Base-by-base conservation (phyloP, 331 rosid species). In the Arachis monticola region DNA sequence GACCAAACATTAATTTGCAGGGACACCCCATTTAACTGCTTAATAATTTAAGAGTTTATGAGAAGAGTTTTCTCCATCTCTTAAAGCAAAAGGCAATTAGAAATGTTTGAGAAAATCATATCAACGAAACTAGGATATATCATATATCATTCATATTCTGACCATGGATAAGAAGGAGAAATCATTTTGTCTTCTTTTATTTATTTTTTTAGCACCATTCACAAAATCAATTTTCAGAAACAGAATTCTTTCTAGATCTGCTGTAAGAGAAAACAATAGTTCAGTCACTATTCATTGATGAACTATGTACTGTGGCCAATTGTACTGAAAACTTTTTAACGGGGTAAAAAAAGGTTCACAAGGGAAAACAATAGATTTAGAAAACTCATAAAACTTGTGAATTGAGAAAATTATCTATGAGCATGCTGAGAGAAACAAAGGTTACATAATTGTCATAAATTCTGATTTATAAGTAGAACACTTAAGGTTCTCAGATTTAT, bases 181-280 rank as follows among this genome's bases (percentile, higher is more conserved):
- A 70, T 7, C 8, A 70, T n/a, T 50, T 42, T 53, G 2, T 44
- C 38, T 42, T 42, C 3, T 44, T 31, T 52, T 60, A 60, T 51
- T 35, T 35, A 2, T 50, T 52, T 60, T 50, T 51, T 8, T 31
- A 31, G 10, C 17, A 60, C 46, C 51, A 52, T 22, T 61, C 6
- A 69, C 38, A 1, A 51, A 41, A 69, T 70, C 38, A 80, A 7
- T 69, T 53, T 45, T 55, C 22, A 53, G 32, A 72, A 62, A 64
- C 7, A 44, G 12, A 17, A 67, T 77, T 67, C 32, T 42, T 35
- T 30, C 32, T 35, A 66, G 75, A 72, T 74, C 78, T 74, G 62
- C 35, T 14, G 2, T 10, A 41, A 61, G 61, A 76, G 68, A 58
- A 48, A 62, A 51, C 60, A 52, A 60, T 9, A 32, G 48, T 6